Conservation (phyloP, 768 basidiomycete genomes). For the Lactarius vividus region DNA sequence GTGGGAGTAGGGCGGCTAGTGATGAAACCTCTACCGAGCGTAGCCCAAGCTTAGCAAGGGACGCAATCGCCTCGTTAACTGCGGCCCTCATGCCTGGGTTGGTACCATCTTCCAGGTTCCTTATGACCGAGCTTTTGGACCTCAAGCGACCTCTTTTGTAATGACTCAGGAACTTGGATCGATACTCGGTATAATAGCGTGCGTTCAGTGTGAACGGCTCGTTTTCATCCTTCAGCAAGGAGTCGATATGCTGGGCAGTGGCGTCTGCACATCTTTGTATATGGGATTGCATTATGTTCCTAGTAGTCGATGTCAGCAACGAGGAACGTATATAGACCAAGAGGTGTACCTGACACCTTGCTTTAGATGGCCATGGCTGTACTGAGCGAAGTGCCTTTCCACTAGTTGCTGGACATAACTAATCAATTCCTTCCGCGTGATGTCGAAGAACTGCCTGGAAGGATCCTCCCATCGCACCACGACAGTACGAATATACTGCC, state of each 20-base stretch:
- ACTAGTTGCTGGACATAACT: slow-evolving; percentile 27
- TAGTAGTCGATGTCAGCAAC: not conserved
- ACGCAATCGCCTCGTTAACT: not conserved
- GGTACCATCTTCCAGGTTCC: not conserved
- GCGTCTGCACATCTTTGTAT: slow-evolving; percentile 8
- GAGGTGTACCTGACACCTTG: slow-evolving; percentile 44
- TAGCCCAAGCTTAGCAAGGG: slow-evolving; percentile 42
- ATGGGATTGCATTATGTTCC: slow-evolving; percentile 19
- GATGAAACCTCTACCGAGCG: slow-evolving; percentile 37
- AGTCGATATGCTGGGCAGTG: slow-evolving; percentile 13
- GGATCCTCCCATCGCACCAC: slow-evolving; percentile 51
- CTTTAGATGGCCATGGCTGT: slow-evolving; percentile 52
- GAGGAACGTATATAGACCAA: not conserved
- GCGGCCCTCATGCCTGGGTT: not conserved
- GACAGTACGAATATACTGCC: slow-evolving; percentile 46
- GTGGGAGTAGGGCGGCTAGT: slow-evolving; percentile 51
- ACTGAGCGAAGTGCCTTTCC: slow-evolving; percentile 46
- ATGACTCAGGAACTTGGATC: slow-evolving; percentile 29
- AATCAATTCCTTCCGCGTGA: slow-evolving; percentile 42
- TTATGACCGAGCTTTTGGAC: slow-evolving; percentile 1
- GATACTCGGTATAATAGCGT: slow-evolving; percentile 14
- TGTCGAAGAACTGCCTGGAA: slow-evolving; percentile 43
- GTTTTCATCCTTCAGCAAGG: slow-evolving; percentile 5
- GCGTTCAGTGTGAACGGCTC: slow-evolving; percentile 8
- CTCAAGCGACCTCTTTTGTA: slow-evolving; percentile 35